Evolutionary conservation across 2,329 filamentous ascomycete genomes (phyloP), one percentile per base, ranked within the genome.

Genomic region (Lachnellula willkommii): DNA sequence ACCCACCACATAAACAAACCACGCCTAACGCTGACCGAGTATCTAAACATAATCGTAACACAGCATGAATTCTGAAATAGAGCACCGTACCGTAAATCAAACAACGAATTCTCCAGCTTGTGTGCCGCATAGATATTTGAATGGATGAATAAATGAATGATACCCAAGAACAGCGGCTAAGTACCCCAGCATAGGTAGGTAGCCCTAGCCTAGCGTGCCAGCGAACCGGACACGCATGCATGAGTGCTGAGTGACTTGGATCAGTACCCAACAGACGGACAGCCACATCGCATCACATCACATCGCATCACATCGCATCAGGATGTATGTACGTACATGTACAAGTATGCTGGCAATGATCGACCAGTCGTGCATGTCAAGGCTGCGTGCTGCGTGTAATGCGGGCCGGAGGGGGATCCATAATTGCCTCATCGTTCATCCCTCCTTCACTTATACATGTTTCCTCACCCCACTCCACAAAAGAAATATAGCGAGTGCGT

Each of bases 191-290:
- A 24, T 24, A 24, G 3, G 22, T 47, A 12, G 4, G n/a, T 15
- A 24, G 9, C 24, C 45, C 45, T 47, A 22, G n/a, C 12, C 11
- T 6, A 15, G 20, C 22, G 17, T 59, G 58, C 56, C 56, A 60
- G 52, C 58, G 51, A 58, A 56, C 50, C 58, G 51, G 56, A 56
- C 50, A 56, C 46, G 51, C 53, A 50, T 49, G 45, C 37, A 32
- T 11, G 28, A 32, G 28, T 8, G 9, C 28, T 32, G 50, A 42
- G 42, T 49, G 45, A 28, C 20, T 20, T 20, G 20, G 20, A 20
- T 20, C 20, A 20, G 20, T 20, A 20, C 20, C 20, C 20, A 20
- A 20, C 20, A 20, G 20, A 20, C 20, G 20, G 20, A 20, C 20
- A 20, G 20, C 20, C 20, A 20, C 20, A 20, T 20, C 20, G 20